These are phyloP conservation scores for Lagerstroemia speciosa DNA, from an alignment of 345 rosid species.

Conservation along the genomic window DNA sequence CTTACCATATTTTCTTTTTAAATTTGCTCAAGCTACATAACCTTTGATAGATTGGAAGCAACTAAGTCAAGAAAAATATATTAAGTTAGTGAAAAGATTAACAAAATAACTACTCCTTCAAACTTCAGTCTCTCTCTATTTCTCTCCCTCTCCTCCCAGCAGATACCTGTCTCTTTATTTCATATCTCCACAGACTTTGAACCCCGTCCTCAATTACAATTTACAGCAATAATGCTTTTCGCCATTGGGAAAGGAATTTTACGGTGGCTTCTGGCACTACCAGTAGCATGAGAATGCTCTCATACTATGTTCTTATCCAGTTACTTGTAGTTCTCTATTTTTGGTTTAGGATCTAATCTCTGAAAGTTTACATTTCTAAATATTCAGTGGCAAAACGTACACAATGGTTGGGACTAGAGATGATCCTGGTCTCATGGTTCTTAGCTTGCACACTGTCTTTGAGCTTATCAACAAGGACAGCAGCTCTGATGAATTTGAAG, in stretches of 20 bases:
- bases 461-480: constrained; percentile 58
- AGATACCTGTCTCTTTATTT: background rate
- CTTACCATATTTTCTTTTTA: background rate
- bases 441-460: constrained; percentile 78
- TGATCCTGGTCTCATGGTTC: constrained; percentile 99
- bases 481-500: constrained; percentile 68
- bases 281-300: too few species aligned
- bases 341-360: background rate
- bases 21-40: background rate
- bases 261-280: too few species aligned
- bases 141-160: too few species aligned
- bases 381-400: constrained; percentile 80
- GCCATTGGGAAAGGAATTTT: too few species aligned
- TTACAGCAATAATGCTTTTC: background rate
- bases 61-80: background rate
- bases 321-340: background rate
- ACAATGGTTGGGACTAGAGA: constrained; percentile 83
- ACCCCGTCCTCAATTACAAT: background rate
- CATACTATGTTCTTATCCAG: too few species aligned
- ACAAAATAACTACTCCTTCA: background rate
- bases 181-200: background rate
- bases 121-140: too few species aligned
- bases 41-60: background rate
- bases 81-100: background rate
- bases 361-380: constrained; percentile 1